Percentiles rank a stretch among this genome's conserved stretches.
phyloP scores from a whole-genome alignment of 306 rosid species.

The Corylus avellana region DNA sequence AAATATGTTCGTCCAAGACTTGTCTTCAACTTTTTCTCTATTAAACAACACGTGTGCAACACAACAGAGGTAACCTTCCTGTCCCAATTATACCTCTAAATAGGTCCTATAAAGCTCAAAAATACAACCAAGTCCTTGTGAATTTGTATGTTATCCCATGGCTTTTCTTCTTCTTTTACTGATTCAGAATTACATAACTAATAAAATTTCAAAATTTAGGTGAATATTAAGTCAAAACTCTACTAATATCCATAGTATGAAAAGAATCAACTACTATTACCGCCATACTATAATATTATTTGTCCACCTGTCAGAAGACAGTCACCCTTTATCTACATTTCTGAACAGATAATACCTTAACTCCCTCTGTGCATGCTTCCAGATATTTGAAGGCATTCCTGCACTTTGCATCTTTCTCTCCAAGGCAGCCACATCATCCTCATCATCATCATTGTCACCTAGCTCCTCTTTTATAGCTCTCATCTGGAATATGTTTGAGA shows the following conservation, averaged over 20 bases:
- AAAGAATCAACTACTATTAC: background rate
- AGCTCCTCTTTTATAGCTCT: slow-evolving; percentile 99
- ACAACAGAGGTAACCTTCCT: background rate
- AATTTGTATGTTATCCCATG: background rate
- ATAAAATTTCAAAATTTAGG: background rate
- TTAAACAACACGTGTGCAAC: background rate
- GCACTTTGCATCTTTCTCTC: slow-evolving; percentile 98
- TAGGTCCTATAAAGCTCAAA: too few species aligned
- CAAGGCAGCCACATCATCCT: slow-evolving; percentile 83
- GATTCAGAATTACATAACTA: background rate
- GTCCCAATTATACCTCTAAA: background rate
- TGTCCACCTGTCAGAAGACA: background rate
- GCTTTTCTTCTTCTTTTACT: slow-evolving; percentile 6
- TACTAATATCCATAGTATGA: slow-evolving; percentile 7
- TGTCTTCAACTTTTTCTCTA: background rate
- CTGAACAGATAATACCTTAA: slow-evolving; percentile 57
- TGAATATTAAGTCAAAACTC: background rate
- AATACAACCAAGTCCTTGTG: background rate
- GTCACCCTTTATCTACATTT: slow-evolving; percentile 2
- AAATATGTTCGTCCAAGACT: background rate
- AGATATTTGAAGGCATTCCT: slow-evolving; percentile 90
- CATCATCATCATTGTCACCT: slow-evolving; percentile 95
- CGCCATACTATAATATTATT: background rate
- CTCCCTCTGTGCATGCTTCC: slow-evolving; percentile 96
- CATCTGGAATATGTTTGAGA: slow-evolving; percentile 61